Percentiles rank a stretch among this genome's conserved stretches.
Evolutionary conservation across 345 rosid genomes (phyloP).

Genomic region (Bruguiera parviflora): DNA sequence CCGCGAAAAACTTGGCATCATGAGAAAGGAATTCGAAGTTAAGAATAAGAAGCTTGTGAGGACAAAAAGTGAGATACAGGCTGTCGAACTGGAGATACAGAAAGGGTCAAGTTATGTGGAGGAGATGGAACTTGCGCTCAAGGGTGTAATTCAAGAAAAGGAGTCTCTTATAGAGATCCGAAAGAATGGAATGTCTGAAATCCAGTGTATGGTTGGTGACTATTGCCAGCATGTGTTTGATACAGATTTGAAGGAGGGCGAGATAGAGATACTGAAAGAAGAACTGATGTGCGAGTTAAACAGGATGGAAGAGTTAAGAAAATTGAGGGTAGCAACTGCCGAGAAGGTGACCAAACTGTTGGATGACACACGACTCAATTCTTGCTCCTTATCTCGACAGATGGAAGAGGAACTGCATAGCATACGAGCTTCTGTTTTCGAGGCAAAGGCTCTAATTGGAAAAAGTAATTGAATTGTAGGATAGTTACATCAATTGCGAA

Average conservation of each 20-base stretch:
- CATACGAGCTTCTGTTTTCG: slow-evolving; percentile 33
- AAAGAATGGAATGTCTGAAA: slow-evolving; percentile 48
- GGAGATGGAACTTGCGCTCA: slow-evolving; percentile 45
- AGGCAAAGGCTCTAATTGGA: slow-evolving; percentile 39
- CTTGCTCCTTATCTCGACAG: slow-evolving; percentile 32
- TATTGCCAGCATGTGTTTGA: slow-evolving; percentile 58
- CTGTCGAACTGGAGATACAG: slow-evolving; percentile 40
- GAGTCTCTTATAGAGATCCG: slow-evolving; percentile 47
- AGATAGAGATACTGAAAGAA: slow-evolving; percentile 43
- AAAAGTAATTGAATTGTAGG: neutral
- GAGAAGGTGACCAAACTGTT: slow-evolving; percentile 31
- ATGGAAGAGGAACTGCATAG: slow-evolving; percentile 44
- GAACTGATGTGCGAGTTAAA: slow-evolving; percentile 32
- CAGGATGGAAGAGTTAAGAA: slow-evolving; percentile 39
- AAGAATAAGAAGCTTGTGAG: slow-evolving; percentile 37
- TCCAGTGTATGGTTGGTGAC: slow-evolving; percentile 45
- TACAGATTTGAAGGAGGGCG: slow-evolving; percentile 47
- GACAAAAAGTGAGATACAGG: slow-evolving; percentile 40
- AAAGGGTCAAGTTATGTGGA: slow-evolving; percentile 39
- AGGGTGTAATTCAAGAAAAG: slow-evolving; percentile 49
- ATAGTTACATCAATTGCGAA: neutral
- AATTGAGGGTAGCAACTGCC: slow-evolving; percentile 25
- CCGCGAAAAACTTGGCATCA: slow-evolving; percentile 47
- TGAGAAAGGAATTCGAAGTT: slow-evolving; percentile 46
- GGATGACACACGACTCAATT: slow-evolving; percentile 17